phyloP scores from a whole-genome alignment of 2,329 filamentous ascomycete species.

The Cladosporium sp. region DNA sequence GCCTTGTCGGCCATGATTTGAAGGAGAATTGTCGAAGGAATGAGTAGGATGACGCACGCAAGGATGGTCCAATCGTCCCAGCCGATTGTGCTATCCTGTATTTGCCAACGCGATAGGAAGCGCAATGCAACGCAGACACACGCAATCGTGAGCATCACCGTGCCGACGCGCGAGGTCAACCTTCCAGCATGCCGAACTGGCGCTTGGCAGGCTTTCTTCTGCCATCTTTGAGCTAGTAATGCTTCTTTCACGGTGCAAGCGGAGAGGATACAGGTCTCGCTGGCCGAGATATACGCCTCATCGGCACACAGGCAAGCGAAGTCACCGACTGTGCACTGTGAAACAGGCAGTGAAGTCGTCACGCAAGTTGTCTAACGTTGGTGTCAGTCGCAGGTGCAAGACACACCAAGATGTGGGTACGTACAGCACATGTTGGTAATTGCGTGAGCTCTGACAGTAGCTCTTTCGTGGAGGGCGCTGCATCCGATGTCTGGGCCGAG shows the following conservation, averaged over 20 bases:
- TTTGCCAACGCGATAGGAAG: not conserved
- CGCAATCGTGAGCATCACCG: not conserved
- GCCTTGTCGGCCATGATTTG: not conserved
- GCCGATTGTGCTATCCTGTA: not conserved
- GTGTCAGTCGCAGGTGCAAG: not conserved
- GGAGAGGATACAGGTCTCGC: not conserved
- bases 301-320: not conserved
- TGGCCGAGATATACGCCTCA: not conserved
- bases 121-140: not conserved
- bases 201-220: not conserved
- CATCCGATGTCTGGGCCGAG: not conserved
- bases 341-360: not conserved
- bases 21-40: constrained; percentile 1
- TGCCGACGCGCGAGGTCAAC: not conserved
- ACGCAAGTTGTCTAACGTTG: not conserved
- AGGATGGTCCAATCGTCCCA: constrained; percentile 15
- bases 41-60: not conserved
- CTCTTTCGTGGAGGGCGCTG: not conserved
- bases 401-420: not conserved
- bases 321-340: not conserved
- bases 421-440: not conserved
- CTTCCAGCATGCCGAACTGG: not conserved
- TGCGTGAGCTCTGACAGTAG: not conserved
- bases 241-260: not conserved
- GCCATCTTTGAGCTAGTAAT: not conserved